Base-by-base conservation (phyloP, 1,139 yeast genomes). In the Yamadazyma sp. region DNA sequence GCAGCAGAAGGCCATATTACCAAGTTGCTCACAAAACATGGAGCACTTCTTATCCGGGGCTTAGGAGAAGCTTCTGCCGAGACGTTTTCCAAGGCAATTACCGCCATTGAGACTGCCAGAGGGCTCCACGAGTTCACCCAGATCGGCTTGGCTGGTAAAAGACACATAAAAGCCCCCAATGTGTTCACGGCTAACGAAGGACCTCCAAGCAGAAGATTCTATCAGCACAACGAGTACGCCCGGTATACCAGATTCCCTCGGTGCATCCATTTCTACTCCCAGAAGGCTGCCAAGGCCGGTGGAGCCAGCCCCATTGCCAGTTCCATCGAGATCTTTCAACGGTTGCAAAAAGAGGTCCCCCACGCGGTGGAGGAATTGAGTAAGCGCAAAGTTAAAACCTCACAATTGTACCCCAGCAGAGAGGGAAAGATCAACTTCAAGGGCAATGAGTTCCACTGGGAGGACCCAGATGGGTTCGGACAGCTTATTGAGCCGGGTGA, bases 241-340 rank as follows among this genome's bases (percentile, higher is more conserved):
- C 41, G 64, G 25, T 61, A 58, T 39, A 44, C 45, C 4, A 42
- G 42, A 21, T 57, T 42, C 36, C 66, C 67, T 6, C 43, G 51
- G 2, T 50, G 46, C 5, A 42, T 61, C 18, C 49, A 48, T 27
- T 61, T 61, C 35, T 50, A 51, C 6, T 52, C 59, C 29, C 17
- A 23, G 6, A 31, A 36, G 18, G 35, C 41, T n/a, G 47, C 48
- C 15, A 47, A 47, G 11, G 40, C 36, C 14, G 62, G 60, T 3
- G 63, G 64, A 23, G 60, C 48, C 18, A 57, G 61, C 12, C 61
- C 62, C 8, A 45, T 60, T 6, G 57, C 51, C 7, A 62, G 57
- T 40, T 61, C 61, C 4, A 56, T 53, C n/a, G 67, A 61, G 33
- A 38, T 58, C 14, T 7, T 58, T 50, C 37, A 49, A 55, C 1